Evolutionary conservation across 768 basidiomycete genomes (phyloP).

Genomic region (Xerocomellus amylosporus): DNA sequence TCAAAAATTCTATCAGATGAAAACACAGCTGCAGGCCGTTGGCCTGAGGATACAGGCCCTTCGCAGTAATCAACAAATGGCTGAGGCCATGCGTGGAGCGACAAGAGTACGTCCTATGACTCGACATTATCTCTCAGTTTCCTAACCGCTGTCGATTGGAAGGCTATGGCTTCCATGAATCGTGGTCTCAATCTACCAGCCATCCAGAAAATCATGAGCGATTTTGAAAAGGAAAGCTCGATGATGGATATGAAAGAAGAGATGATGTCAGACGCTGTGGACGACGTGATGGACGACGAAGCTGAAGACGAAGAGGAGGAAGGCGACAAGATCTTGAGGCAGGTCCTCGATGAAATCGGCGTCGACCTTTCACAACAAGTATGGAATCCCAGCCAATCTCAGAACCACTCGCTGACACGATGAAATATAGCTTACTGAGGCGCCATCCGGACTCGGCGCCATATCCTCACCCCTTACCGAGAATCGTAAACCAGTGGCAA

Average conservation of each 20-base stretch:
- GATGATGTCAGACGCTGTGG: conserved; percentile 99
- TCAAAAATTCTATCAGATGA: conserved; percentile 99
- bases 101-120: conserved; percentile 68
- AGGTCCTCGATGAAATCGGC: conserved; percentile 97
- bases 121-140: background rate
- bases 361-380: conserved; percentile 87
- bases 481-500: conserved; percentile 75
- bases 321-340: conserved; percentile 90
- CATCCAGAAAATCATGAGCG: conserved; percentile 95
- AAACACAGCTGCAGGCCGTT: conserved; percentile 96
- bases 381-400: conserved; percentile 7
- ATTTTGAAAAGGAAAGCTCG: conserved; percentile 95
- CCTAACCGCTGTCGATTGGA: conserved; percentile 5
- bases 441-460: conserved; percentile 70
- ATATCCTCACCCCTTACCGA: conserved; percentile 58
- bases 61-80: conserved; percentile 98
- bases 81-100: conserved; percentile 97
- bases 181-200: conserved; percentile 90
- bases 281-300: conserved; percentile 95
- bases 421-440: conserved; percentile 67
- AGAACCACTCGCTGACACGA: conserved; percentile 8
- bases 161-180: conserved; percentile 99
- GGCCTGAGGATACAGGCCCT: conserved; percentile 93
- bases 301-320: conserved; percentile 93
- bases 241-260: conserved; percentile 99